A percentile compares a stretch with the other conserved stretches of the same genome.
Evolutionary conservation across 768 basidiomycete species (phyloP).

Genomic region (Auricularia auricula-judae): DNA sequence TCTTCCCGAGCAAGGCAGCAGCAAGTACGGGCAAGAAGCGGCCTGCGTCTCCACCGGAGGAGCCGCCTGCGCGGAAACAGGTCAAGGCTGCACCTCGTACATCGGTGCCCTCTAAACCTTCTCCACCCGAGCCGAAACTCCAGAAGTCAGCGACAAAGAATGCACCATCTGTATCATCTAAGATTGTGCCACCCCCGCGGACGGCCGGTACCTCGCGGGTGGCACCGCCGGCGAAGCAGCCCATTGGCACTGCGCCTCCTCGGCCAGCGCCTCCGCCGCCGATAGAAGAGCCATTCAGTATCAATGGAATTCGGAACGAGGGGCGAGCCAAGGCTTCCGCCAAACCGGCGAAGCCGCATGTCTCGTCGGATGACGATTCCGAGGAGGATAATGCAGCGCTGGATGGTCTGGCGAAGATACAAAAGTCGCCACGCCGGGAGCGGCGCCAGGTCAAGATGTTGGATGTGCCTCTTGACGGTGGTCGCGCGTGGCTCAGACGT

Average conservation of each 20-base stretch:
- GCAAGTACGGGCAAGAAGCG: not conserved
- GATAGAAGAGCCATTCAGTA: slow-evolving; percentile 26
- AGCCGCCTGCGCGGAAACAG: not conserved
- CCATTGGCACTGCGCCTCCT: not conserved
- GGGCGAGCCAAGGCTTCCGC: not conserved
- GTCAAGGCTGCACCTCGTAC: not conserved
- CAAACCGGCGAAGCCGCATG: slow-evolving; percentile 9
- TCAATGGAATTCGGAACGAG: not conserved
- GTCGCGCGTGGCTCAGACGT: not conserved
- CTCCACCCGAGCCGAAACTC: too few relatives aligned
- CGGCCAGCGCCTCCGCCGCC: slow-evolving; percentile 1
- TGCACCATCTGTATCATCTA: not conserved
- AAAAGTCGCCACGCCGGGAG: slow-evolving; percentile 46
- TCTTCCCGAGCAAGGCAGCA: too few relatives aligned
- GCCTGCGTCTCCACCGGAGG: not conserved
- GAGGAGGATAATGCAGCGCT: slow-evolving; percentile 36
- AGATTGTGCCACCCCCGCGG: not conserved
- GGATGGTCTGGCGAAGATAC: slow-evolving; percentile 45
- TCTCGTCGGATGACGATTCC: slow-evolving; percentile 26
- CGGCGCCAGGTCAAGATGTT: slow-evolving; percentile 55
- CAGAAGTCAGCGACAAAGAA: not conserved
- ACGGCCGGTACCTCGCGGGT: not conserved
- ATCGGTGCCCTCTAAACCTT: too few relatives aligned
- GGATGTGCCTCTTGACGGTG: slow-evolving; percentile 32
- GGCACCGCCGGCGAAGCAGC: not conserved